Conservation (phyloP, 1,284 basidiomycete species). For the Spongiforma sp. region DNA sequence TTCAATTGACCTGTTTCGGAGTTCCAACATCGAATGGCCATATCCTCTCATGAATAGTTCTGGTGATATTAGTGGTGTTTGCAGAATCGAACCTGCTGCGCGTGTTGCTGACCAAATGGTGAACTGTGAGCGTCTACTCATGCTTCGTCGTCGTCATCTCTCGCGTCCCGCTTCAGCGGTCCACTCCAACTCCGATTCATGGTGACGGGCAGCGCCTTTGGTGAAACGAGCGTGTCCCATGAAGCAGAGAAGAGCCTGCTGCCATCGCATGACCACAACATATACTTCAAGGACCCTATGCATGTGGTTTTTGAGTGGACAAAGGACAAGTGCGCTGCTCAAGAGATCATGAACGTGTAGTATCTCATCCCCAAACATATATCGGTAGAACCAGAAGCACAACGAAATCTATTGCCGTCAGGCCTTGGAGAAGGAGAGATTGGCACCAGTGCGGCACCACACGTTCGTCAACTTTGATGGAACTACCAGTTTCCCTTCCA, state of each 20-base stretch:
- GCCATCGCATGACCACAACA: constrained; percentile 26
- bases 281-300: neutral
- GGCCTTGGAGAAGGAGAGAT: constrained; percentile 1
- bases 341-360: constrained; percentile 1
- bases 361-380: too few species aligned
- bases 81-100: constrained; percentile 21
- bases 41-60: too few species aligned
- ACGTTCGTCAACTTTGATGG: too few species aligned
- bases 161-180: constrained; percentile 16
- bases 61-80: constrained; percentile 14
- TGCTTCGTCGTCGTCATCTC: constrained; percentile 15
- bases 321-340: neutral
- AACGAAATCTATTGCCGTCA: neutral
- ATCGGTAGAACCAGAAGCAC: too few species aligned
- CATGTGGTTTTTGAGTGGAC: neutral
- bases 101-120: constrained; percentile 17
- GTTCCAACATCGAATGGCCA: too few species aligned
- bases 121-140: too few species aligned
- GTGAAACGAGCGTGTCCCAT: constrained; percentile 10
- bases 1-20: too few species aligned
- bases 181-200: constrained; percentile 6
- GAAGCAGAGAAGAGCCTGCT: too few species aligned
- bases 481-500: too few species aligned
- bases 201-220: constrained; percentile 10
- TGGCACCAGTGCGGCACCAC: too few species aligned